These are phyloP conservation scores for Ambrosia artemisiifolia DNA, from an alignment of 129 eudicot genomes.

Conservation along the genomic window DNA sequence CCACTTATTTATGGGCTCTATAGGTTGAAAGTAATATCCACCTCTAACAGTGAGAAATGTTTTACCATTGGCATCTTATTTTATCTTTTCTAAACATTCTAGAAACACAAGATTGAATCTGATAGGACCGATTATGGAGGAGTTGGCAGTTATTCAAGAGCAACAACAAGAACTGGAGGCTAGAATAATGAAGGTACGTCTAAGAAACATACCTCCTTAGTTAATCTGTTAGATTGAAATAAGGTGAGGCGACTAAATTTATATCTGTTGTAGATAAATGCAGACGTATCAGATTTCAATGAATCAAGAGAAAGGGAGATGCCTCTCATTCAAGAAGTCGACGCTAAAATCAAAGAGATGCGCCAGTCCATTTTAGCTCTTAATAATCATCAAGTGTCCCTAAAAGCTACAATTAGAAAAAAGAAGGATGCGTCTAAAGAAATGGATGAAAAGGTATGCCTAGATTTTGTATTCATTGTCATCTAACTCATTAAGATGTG, in stretches of 20 bases:
- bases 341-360: constrained; percentile 59
- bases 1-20: background rate
- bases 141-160: constrained; percentile 45
- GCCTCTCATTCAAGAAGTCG: constrained; percentile 70
- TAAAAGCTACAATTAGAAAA: constrained; percentile 50
- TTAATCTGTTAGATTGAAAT: background rate
- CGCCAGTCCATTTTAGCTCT: constrained; percentile 53
- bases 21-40: background rate
- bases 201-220: constrained; percentile 6
- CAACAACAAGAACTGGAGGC: constrained; percentile 42
- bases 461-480: too few relatives aligned
- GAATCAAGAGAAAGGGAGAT: constrained; percentile 67
- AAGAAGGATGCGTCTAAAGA: constrained; percentile 63
- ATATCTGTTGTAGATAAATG: constrained; percentile 43
- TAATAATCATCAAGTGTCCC: constrained; percentile 64
- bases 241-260: background rate
- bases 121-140: constrained; percentile 48
- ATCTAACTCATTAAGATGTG: background rate
- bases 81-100: background rate
- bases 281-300: constrained; percentile 56
- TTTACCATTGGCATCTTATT: background rate
- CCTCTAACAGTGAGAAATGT: background rate
- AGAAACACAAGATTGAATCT: constrained; percentile 52
- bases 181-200: constrained; percentile 62
- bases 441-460: constrained; percentile 71